Base-by-base conservation (phyloP, 2,329 filamentous ascomycete genomes). In the Colletotrichum acutatum region DNA sequence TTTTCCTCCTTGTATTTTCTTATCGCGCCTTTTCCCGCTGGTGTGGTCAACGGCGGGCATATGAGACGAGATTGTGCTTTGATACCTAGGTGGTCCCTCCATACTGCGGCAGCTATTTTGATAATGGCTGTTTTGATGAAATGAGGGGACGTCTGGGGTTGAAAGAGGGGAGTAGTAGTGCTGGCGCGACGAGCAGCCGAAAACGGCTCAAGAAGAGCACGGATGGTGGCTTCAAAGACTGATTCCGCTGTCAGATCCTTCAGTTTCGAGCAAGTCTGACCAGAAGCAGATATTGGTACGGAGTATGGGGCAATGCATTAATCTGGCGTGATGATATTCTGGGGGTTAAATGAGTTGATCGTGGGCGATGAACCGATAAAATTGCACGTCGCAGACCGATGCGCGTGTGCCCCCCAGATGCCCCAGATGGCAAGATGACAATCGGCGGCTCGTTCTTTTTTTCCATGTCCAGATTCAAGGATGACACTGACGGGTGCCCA, bases 361-460 rank as follows among this genome's bases (percentile, higher is more conserved):
- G 34, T 5, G 22, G 49, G 16, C 49, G 59, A 26, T 5, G 62
- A 59, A 19, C 19, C 54, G 65, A 58, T 66, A 5, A 60, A 60
- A 70, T 70, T 70, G 16, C 32, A 37, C 53, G 46, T 65, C 66
- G 61, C 37, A 64, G 22, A 70, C 49, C 52, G 53, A 59, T 63
- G 59, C 53, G 66, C 66, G 63, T 56, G 46, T 53, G 49, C 30
- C 53, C 66, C 66, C 59, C 66, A 52, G 58, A 63, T 68, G 66
- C 46, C 22, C 32, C 64, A 53, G 28, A 34, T 62, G 42, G 52
- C 65, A 65, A 72, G 58, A 72, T 72, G 69, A 72, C 66, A 68
- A 72, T 72, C 69, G 52, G 32, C 69, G 58, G 30, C 16, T 59
- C 46, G 49, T 30, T 59, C 34, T n/a, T 30, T 37, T 37, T 57